phyloP scores from a whole-genome alignment of 768 basidiomycete genomes.

The Leccinum barrowsii region DNA sequence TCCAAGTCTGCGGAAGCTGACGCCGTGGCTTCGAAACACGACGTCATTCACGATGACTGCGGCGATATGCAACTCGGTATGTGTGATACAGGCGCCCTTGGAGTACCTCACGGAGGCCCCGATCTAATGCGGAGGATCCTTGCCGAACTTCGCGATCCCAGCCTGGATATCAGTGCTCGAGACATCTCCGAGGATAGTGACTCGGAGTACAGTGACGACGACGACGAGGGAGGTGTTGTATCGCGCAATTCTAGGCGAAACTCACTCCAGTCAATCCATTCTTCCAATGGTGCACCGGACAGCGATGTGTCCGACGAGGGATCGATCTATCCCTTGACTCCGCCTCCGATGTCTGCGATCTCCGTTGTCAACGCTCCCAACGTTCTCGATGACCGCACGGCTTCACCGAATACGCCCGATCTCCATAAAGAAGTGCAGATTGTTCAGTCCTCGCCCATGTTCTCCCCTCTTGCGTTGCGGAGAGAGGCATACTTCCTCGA shows the following conservation, averaged over 20 bases:
- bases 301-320: slow-evolving; percentile 7
- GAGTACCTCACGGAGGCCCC: neutral
- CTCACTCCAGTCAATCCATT: neutral
- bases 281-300: neutral
- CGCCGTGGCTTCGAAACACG: neutral
- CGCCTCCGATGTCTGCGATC: neutral
- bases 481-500: neutral
- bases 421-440: neutral
- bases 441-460: neutral
- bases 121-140: slow-evolving; percentile 15
- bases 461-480: neutral
- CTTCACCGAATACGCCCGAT: neutral
- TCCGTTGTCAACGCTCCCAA: neutral
- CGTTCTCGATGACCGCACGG: neutral
- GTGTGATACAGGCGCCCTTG: neutral
- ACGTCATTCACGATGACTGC: neutral
- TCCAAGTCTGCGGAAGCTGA: no score
- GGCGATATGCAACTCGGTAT: neutral
- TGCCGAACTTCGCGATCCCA: slow-evolving; percentile 14
- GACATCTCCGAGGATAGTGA: slow-evolving; percentile 8
- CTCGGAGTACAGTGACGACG: neutral
- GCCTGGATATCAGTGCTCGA: slow-evolving; percentile 7
- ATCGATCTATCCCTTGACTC: slow-evolving; percentile 10
- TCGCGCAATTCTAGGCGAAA: neutral
- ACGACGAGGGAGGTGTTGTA: neutral